phyloP scores from a whole-genome alignment of 2,329 filamentous ascomycete genomes.

The Ceratocystis cubensis region DNA sequence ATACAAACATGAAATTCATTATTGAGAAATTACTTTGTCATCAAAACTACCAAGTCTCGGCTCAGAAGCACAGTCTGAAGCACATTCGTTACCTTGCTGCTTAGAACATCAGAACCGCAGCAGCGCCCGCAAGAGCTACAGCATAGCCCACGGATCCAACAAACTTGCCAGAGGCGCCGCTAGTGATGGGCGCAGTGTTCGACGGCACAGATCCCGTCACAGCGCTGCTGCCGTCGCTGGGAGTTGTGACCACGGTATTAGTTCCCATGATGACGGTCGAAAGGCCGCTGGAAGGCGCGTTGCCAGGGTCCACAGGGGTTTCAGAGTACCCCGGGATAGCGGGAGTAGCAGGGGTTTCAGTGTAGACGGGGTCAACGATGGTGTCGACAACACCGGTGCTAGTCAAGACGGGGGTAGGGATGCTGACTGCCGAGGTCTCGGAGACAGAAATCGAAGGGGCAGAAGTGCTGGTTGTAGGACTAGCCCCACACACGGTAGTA shows the following conservation, averaged over 20 bases:
- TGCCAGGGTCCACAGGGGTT: background rate
- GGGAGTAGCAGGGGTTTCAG: background rate
- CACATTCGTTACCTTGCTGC: background rate
- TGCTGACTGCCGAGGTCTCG: constrained; percentile 11
- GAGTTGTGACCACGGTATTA: background rate
- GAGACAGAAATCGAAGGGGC: constrained; percentile 22
- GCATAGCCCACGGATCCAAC: background rate
- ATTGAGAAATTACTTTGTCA: background rate
- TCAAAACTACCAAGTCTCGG: background rate
- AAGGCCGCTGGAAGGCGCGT: background rate
- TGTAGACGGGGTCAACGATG: background rate
- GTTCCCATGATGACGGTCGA: background rate
- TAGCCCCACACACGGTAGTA: constrained; percentile 34
- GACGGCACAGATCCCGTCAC: constrained; percentile 1
- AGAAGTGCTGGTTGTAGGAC: constrained; percentile 25
- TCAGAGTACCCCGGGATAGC: background rate
- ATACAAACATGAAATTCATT: background rate
- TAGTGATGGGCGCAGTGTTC: background rate
- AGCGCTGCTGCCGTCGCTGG: background rate
- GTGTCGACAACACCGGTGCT: constrained; percentile 20
- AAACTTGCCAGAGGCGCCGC: background rate
- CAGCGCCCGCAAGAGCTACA: background rate
- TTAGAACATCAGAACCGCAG: constrained; percentile 11
- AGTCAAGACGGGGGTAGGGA: constrained; percentile 23
- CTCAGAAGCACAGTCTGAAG: background rate